phyloP scores from a whole-genome alignment of 2,329 filamentous ascomycete species.

The Sporothrix mexicana region DNA sequence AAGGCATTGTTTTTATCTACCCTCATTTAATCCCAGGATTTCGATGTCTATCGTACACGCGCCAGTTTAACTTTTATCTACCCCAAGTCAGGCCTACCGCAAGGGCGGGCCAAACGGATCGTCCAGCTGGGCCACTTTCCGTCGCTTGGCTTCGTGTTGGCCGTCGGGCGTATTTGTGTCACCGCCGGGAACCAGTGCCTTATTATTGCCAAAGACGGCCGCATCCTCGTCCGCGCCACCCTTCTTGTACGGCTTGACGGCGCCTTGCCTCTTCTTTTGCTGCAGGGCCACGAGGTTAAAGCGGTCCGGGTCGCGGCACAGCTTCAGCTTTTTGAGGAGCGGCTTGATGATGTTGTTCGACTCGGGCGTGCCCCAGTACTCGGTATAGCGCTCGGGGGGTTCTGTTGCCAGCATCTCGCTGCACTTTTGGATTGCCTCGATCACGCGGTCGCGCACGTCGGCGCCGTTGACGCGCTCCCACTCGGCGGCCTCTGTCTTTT shows the following conservation, averaged over 20 bases:
- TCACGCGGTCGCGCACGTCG: constrained; percentile 54
- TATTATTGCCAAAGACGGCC: constrained; percentile 34
- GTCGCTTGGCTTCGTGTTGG: constrained; percentile 51
- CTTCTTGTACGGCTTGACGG: constrained; percentile 43
- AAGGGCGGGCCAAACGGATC: constrained; percentile 57
- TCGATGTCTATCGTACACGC: background rate
- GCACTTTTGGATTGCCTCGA: constrained; percentile 57
- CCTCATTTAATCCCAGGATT: background rate
- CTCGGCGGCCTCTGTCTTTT: constrained; percentile 33
- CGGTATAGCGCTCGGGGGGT: constrained; percentile 59
- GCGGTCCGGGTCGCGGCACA: constrained; percentile 75
- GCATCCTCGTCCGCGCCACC: constrained; percentile 38
- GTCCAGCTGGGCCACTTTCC: constrained; percentile 51
- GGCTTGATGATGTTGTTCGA: constrained; percentile 59
- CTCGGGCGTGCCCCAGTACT: constrained; percentile 60
- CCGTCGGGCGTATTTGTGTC: constrained; percentile 35
- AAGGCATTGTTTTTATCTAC: background rate
- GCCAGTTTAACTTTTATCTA: too few species aligned
- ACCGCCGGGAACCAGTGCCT: constrained; percentile 25
- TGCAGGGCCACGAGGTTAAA: constrained; percentile 74
- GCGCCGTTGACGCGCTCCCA: constrained; percentile 41
- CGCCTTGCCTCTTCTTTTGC: constrained; percentile 64
- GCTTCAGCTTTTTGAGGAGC: constrained; percentile 71
- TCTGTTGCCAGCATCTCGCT: constrained; percentile 62
- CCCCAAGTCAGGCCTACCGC: background rate